These are phyloP conservation scores for Claviceps capensis DNA, from an alignment of 2,329 filamentous ascomycete species.

Conservation along the genomic window DNA sequence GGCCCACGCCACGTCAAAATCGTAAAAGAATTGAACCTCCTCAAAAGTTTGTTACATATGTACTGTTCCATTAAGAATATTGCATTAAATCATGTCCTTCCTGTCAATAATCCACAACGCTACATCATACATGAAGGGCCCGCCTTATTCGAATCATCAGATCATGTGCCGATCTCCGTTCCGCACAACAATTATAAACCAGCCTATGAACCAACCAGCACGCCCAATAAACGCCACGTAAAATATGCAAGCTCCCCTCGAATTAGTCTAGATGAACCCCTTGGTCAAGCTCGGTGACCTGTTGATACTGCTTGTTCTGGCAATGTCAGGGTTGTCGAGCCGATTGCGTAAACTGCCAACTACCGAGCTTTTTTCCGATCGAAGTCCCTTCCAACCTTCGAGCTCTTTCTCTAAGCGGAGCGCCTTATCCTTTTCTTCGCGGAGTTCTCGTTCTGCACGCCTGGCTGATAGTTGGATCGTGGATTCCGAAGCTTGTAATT, in stretches of 20 bases:
- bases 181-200: not conserved
- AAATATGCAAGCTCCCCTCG: not conserved
- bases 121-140: conserved; percentile 6
- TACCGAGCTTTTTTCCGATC: conserved; percentile 46
- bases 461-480: conserved; percentile 67
- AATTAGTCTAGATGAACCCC: conserved; percentile 36
- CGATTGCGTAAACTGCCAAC: conserved; percentile 25
- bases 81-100: conserved; percentile 7
- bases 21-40: too few species aligned
- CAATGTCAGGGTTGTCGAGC: conserved; percentile 35
- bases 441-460: conserved; percentile 76
- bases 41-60: too few species aligned
- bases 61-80: not conserved
- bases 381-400: conserved; percentile 67
- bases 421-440: conserved; percentile 74
- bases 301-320: conserved; percentile 51
- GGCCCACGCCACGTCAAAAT: too few species aligned
- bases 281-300: conserved; percentile 58
- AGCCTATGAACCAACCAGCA: not conserved
- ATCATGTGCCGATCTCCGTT: not conserved
- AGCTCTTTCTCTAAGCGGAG: conserved; percentile 77
- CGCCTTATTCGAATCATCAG: conserved; percentile 5
- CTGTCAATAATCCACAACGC: conserved; percentile 6
- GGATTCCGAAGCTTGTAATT: conserved; percentile 80
- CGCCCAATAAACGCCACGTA: not conserved